Percentiles rank a stretch among this genome's conserved stretches.
These are phyloP conservation scores for Ceratopteris richardii DNA, from an alignment of 75 land plant genomes.

Conservation along the genomic window DNA sequence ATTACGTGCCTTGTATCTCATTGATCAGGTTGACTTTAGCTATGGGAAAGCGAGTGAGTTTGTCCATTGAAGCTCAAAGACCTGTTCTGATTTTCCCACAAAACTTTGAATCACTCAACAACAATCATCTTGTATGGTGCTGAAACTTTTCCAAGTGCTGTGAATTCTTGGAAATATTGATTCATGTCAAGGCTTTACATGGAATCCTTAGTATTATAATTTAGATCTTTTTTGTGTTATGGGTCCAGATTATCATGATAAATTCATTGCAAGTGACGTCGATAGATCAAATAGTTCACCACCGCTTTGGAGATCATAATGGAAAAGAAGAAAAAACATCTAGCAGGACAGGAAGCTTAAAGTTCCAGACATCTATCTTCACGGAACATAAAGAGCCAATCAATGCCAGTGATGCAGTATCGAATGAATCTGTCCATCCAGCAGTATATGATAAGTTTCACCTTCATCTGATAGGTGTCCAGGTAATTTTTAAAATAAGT, in stretches of 20 bases:
- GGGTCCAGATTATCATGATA: not conserved
- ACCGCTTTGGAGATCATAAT: not conserved
- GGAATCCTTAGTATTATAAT: too few relatives aligned
- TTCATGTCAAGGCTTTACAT: too few relatives aligned
- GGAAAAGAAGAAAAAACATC: not conserved
- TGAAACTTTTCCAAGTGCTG: not conserved
- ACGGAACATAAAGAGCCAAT: too few relatives aligned
- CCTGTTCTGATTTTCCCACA: constrained; percentile 18
- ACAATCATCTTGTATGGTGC: constrained; percentile 10
- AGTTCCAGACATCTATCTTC: too few relatives aligned
- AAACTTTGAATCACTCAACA: constrained; percentile 11
- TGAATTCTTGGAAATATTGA: too few relatives aligned
- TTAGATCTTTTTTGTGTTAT: not conserved
- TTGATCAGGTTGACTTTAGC: constrained; percentile 3
- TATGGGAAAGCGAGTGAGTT: constrained; percentile 15
- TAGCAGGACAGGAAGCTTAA: too few relatives aligned
- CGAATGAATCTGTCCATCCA: not conserved
- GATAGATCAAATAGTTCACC: not conserved
- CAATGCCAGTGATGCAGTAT: not conserved
- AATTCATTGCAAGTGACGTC: not conserved
- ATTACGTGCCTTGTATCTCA: too few relatives aligned
- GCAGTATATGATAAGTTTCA: constrained; percentile 19
- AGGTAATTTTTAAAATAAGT: constrained; percentile 15
- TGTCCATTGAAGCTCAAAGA: constrained; percentile 10
- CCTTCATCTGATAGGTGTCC: constrained; percentile 17